A percentile compares a stretch with the other conserved stretches of the same genome.
phyloP scores from a whole-genome alignment of 2,329 filamentous ascomycete species.

The Neopestalotiopsis sp. region DNA sequence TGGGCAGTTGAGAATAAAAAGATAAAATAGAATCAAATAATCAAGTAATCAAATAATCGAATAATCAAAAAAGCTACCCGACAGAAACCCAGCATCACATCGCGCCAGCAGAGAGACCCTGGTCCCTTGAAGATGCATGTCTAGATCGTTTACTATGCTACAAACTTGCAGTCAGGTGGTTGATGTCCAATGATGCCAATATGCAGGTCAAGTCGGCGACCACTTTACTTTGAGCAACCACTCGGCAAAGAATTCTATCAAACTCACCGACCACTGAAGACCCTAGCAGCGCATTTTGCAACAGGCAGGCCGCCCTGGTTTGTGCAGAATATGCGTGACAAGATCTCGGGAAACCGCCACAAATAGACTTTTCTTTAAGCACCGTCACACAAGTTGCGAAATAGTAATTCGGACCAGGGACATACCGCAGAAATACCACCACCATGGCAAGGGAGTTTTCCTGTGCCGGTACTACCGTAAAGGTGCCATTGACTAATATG shows the following conservation, averaged over 20 bases:
- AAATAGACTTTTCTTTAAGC: not conserved
- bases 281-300: not conserved
- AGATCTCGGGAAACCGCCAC: not conserved
- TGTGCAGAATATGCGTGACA: not conserved
- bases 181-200: not conserved
- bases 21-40: constrained; percentile 1
- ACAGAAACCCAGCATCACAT: no score
- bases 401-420: not conserved
- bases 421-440: not conserved
- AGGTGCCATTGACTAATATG: not conserved
- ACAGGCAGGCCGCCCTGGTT: not conserved
- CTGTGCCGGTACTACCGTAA: not conserved
- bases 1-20: not conserved
- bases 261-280: not conserved
- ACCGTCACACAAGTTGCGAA: not conserved
- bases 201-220: constrained; percentile 2
- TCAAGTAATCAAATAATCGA: not conserved
- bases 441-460: not conserved
- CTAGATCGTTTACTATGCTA: not conserved
- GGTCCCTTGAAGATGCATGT: not conserved
- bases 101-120: no score
- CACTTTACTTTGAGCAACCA: not conserved
- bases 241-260: not conserved
- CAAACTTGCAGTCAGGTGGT: not conserved
- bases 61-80: no score